A percentile compares a stretch with the other conserved stretches of the same genome.
These are phyloP conservation scores for Gossypium thurberi DNA, from an alignment of 345 rosid genomes.

Conservation along the genomic window DNA sequence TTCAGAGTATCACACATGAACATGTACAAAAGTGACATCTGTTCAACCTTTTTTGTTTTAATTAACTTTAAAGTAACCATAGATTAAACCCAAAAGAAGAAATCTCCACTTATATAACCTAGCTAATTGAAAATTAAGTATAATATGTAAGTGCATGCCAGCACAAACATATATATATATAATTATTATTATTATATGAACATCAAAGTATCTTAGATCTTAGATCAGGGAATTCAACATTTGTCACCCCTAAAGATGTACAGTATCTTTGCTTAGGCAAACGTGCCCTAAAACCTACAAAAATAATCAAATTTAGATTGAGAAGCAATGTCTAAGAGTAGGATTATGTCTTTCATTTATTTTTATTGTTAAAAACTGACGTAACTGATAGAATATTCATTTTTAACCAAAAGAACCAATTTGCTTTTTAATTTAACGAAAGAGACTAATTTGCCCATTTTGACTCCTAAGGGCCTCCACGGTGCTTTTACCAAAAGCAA, in stretches of 20 bases:
- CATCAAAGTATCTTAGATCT: background rate
- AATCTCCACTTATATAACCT: background rate
- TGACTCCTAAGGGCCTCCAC: too few relatives aligned
- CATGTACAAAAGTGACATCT: background rate
- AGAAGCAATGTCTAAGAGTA: too few relatives aligned
- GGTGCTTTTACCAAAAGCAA: too few relatives aligned
- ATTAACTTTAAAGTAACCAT: background rate
- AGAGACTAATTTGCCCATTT: too few relatives aligned
- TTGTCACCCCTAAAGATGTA: background rate
- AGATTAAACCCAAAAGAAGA: background rate
- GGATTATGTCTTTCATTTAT: rapidly evolving
- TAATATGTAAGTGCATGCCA: background rate
- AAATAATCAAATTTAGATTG: too few relatives aligned
- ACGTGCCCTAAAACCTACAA: background rate
- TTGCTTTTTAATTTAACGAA: too few relatives aligned
- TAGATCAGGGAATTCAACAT: background rate
- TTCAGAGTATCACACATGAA: too few relatives aligned
- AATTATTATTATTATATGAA: background rate
- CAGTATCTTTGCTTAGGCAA: background rate
- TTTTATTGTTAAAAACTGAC: too few relatives aligned
- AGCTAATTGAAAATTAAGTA: background rate
- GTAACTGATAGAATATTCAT: rapidly evolving
- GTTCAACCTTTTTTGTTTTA: background rate
- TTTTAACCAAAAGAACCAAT: too few relatives aligned
- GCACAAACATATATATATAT: background rate